Evolutionary conservation across 441 rosid species (phyloP).

Genomic region (Melastoma candidum): DNA sequence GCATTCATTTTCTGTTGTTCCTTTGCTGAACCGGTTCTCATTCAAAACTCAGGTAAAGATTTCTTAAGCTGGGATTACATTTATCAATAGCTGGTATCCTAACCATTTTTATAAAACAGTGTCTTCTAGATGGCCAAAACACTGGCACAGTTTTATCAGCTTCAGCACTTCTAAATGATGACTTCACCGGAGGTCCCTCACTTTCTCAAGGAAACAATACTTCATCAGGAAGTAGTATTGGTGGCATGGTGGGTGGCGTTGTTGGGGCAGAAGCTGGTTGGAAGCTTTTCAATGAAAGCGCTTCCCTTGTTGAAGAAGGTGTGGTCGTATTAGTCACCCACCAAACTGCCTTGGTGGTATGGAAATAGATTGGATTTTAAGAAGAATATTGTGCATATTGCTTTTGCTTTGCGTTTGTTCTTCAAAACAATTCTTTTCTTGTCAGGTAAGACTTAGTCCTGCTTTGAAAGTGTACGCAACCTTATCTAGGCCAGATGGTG

Average conservation of each 20-base stretch:
- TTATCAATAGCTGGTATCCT: too few relatives aligned
- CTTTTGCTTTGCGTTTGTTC: conserved; percentile 20
- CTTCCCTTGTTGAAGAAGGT: conserved; percentile 85
- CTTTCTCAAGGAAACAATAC: conserved; percentile 50
- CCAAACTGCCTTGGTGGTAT: conserved; percentile 98
- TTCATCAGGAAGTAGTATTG: conserved; percentile 64
- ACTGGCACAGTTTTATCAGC: conserved; percentile 84
- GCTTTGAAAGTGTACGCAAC: conserved; percentile 77
- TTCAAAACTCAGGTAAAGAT: conserved; percentile 67
- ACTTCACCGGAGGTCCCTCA: conserved; percentile 49
- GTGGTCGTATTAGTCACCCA: conserved; percentile 94
- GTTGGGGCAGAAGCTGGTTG: conserved; percentile 93
- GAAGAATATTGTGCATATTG: conserved; percentile 29
- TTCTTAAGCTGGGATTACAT: not conserved
- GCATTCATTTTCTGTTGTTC: conserved; percentile 74
- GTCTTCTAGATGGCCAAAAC: conserved; percentile 93
- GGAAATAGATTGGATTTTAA: conserved; percentile 43
- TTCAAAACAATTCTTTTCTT: conserved; percentile 15
- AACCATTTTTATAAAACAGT: conserved; percentile 25
- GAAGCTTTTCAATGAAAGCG: conserved; percentile 93
- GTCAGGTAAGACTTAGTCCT: conserved; percentile 85
- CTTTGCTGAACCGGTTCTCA: conserved; percentile 74
- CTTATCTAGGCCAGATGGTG: conserved; percentile 87
- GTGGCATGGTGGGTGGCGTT: conserved; percentile 99
- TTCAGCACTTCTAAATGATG: conserved; percentile 76